phyloP scores from a whole-genome alignment of 1,284 basidiomycete genomes.

The Cystobasidium slooffiae region DNA sequence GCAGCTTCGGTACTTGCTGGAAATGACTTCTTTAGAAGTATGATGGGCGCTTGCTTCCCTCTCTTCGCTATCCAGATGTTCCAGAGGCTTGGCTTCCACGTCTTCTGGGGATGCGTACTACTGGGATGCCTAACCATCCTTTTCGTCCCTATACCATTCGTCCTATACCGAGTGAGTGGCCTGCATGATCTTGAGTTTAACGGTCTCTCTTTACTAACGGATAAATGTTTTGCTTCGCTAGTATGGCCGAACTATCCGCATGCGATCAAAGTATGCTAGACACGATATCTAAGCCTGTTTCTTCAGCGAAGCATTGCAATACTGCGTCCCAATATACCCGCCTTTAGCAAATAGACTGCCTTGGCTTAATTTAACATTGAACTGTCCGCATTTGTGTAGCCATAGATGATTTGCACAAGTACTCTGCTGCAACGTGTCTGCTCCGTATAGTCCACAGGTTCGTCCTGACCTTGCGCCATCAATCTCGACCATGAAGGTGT shows the following conservation, averaged over 20 bases:
- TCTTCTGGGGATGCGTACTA: constrained; percentile 35
- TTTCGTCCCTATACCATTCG: constrained; percentile 43
- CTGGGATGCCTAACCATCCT: constrained; percentile 42
- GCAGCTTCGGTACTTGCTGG: constrained; percentile 48
- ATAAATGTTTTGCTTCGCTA: neutral
- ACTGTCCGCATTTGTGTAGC: neutral
- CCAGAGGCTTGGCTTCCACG: constrained; percentile 28
- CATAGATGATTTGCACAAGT: neutral
- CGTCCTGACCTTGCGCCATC: too few relatives aligned
- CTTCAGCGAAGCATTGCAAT: neutral
- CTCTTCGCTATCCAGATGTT: constrained; percentile 39
- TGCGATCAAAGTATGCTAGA: constrained; percentile 36
- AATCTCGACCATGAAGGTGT: too few relatives aligned
- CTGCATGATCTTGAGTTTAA: neutral
- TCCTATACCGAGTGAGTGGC: constrained; percentile 22
- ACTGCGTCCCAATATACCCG: neutral
- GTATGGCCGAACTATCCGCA: constrained; percentile 30
- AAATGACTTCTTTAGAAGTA: constrained; percentile 49
- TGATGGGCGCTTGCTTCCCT: constrained; percentile 42
- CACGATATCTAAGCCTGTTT: constrained; percentile 24
- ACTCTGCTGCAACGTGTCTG: neutral
- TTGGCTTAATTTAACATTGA: neutral
- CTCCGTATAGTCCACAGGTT: neutral
- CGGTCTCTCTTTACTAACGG: neutral
- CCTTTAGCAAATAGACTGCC: neutral